Conservation (phyloP, 2,329 filamentous ascomycete species). For the Rutstroemia sp. region DNA sequence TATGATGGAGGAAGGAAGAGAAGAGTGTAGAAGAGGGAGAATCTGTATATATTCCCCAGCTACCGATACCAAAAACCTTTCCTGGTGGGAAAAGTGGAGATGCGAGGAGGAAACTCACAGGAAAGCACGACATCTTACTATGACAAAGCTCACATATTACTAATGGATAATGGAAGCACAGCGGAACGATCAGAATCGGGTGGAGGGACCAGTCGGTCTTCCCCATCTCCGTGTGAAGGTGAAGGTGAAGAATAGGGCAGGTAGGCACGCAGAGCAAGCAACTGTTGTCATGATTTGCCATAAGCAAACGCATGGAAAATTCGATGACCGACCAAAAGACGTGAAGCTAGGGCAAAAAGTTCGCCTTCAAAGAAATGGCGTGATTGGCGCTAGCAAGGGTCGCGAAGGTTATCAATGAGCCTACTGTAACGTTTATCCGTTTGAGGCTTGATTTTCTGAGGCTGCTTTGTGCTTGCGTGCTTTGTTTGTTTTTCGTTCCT, state of each 20-base stretch:
- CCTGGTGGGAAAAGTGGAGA: neutral
- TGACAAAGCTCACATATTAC: neutral
- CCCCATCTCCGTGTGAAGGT: no score
- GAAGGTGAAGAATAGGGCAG: no score
- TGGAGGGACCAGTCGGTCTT: no score
- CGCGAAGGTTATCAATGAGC: neutral
- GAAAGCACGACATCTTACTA: constrained; percentile 8
- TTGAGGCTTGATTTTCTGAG: no score
- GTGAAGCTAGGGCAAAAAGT: neutral
- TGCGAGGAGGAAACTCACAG: neutral
- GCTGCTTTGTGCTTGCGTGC: no score
- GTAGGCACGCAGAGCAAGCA: neutral
- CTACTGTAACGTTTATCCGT: no score
- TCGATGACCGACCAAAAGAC: neutral
- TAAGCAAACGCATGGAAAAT: neutral
- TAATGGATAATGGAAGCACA: neutral
- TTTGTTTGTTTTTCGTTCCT: neutral
- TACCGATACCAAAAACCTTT: neutral
- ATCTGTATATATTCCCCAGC: constrained; percentile 2
- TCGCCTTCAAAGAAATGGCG: constrained; percentile 4
- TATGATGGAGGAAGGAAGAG: neutral
- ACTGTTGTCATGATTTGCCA: neutral
- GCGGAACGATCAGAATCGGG: neutral
- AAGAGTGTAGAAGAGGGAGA: neutral
- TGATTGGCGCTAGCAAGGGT: constrained; percentile 10